Evolutionary conservation across 768 basidiomycete genomes (phyloP).

Genomic region (Trametes gibbosa): DNA sequence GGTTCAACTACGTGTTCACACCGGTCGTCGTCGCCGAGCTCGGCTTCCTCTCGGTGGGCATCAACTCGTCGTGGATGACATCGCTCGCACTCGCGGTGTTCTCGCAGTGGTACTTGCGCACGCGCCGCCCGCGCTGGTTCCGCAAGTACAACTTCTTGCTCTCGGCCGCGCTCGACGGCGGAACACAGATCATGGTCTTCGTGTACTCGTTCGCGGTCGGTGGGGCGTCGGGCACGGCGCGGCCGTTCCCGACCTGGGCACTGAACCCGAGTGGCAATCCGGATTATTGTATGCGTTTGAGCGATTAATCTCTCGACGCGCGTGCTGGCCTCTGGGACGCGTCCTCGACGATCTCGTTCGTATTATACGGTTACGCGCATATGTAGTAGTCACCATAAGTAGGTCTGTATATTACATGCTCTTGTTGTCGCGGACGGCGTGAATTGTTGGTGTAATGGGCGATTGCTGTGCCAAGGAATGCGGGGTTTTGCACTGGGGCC

Average conservation of each 20-base stretch:
- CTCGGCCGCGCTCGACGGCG: constrained; percentile 52
- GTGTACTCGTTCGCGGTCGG: constrained; percentile 29
- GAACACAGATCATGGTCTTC: constrained; percentile 43
- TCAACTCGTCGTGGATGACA: constrained; percentile 50
- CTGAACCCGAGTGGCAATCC: constrained; percentile 28
- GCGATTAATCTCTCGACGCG: background rate
- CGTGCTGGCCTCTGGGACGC: too few relatives aligned
- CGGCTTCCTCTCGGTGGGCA: constrained; percentile 50
- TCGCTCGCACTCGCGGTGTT: constrained; percentile 42
- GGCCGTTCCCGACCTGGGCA: constrained; percentile 24
- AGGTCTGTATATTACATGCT: background rate
- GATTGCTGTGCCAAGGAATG: too few relatives aligned
- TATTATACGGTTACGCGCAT: too few relatives aligned
- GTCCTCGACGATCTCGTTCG: background rate
- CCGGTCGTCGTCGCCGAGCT: constrained; percentile 46
- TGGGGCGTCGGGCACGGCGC: constrained; percentile 22
- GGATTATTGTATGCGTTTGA: constrained; percentile 23
- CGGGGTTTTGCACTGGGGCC: too few relatives aligned
- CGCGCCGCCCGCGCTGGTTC: constrained; percentile 45
- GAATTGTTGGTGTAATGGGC: too few relatives aligned
- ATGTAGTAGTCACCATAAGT: background rate
- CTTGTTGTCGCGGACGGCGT: too few relatives aligned
- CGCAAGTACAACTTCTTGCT: constrained; percentile 52
- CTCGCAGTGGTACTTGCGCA: constrained; percentile 44
- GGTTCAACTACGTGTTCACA: constrained; percentile 46